phyloP scores from a whole-genome alignment of 2,329 filamentous ascomycete species.

The Fusarium sp. region DNA sequence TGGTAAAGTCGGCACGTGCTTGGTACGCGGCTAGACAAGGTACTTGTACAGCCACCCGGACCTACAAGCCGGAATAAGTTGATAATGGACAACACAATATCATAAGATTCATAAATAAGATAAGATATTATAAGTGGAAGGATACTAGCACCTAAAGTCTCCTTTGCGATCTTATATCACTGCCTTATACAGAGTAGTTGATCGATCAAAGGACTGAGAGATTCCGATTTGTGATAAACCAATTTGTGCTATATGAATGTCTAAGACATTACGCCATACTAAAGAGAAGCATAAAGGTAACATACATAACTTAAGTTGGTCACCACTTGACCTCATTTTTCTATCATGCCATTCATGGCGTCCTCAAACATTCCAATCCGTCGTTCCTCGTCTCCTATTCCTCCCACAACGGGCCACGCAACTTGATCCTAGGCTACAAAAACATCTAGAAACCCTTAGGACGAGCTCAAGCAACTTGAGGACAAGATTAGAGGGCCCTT shows the following conservation, averaged over 20 bases:
- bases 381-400: background rate
- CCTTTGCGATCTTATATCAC: background rate
- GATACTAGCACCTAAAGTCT: background rate
- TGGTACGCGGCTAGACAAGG: background rate
- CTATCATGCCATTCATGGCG: background rate
- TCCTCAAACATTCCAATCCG: background rate
- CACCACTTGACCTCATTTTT: background rate
- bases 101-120: background rate
- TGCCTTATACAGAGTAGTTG: background rate
- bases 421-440: background rate
- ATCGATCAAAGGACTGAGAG: background rate
- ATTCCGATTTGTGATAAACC: background rate
- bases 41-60: slow-evolving; percentile 12
- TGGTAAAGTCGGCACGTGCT: slow-evolving; percentile 12
- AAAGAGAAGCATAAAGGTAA: background rate
- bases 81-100: background rate
- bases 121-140: background rate
- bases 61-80: slow-evolving; percentile 9
- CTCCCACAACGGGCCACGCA: background rate
- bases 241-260: background rate
- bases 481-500: background rate
- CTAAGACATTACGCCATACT: background rate
- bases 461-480: background rate
- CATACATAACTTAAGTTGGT: background rate
- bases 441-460: background rate